Conservation (phyloP, 306 rosid genomes). For the Cyclanthera cordifolia region DNA sequence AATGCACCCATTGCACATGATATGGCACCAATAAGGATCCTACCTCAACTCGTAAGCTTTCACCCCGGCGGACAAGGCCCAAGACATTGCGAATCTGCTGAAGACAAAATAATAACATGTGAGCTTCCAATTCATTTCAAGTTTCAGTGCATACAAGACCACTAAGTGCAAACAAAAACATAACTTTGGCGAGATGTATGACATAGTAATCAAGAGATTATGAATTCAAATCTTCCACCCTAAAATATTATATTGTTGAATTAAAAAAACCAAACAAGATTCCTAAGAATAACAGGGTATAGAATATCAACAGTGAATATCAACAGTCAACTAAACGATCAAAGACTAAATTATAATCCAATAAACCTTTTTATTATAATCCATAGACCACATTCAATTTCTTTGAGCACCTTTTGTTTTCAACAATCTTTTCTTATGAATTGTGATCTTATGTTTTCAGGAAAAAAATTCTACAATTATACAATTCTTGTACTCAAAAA, state of each 20-base stretch:
- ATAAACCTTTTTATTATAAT: background rate
- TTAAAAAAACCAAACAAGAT: background rate
- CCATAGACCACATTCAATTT: background rate
- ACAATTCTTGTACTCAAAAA: too few species aligned
- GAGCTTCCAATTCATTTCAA: slow-evolving; percentile 7
- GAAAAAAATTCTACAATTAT: background rate
- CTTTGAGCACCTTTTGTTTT: background rate
- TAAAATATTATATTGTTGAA: too few species aligned
- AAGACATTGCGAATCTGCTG: slow-evolving; percentile 81
- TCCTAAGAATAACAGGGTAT: background rate
- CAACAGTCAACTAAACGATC: background rate
- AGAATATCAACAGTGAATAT: background rate
- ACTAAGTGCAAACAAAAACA: background rate
- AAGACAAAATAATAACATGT: slow-evolving; percentile 19
- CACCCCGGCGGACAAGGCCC: slow-evolving; percentile 87
- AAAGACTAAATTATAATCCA: background rate
- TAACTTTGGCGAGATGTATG: too few species aligned
- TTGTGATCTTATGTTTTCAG: background rate
- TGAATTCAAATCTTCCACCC: too few species aligned
- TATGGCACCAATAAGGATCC: slow-evolving; percentile 19
- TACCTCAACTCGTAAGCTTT: slow-evolving; percentile 80
- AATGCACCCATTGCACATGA: slow-evolving; percentile 12
- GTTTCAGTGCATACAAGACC: background rate
- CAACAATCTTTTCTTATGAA: background rate
- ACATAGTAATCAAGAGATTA: too few species aligned